phyloP scores from a whole-genome alignment of 352 stramenopile species.

The Pythium brachiatum region DNA sequence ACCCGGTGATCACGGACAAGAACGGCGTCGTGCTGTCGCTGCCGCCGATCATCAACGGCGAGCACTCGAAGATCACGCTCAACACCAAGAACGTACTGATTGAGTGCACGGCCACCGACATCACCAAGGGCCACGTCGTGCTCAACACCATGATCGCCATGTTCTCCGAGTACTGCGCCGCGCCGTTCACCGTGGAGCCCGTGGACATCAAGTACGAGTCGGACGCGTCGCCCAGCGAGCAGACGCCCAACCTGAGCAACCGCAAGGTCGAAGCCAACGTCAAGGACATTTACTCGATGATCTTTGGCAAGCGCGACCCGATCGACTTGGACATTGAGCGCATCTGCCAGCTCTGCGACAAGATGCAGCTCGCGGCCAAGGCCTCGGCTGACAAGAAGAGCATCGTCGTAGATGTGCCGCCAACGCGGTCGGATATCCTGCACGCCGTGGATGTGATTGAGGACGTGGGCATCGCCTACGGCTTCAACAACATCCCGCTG shows the following conservation, averaged over 20 bases:
- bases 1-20: constrained; percentile 97
- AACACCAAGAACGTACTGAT: constrained; percentile 99
- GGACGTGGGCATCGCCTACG: constrained; percentile 99
- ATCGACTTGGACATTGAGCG: constrained; percentile 82
- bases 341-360: constrained; percentile 94
- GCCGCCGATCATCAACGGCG: constrained; percentile 99
- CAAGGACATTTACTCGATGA: constrained; percentile 87
- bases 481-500: constrained; percentile 99
- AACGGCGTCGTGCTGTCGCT: constrained; percentile 96
- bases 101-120: constrained; percentile 99
- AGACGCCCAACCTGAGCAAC: constrained; percentile 93
- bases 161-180: constrained; percentile 98
- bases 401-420: constrained; percentile 94
- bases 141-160: constrained; percentile 99
- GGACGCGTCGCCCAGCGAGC: constrained; percentile 60
- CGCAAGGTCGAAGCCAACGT: constrained; percentile 83
- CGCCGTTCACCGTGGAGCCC: constrained; percentile 95
- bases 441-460: constrained; percentile 99
- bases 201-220: constrained; percentile 97
- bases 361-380: constrained; percentile 97
- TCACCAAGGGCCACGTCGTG: constrained; percentile 99
- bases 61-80: constrained; percentile 96
- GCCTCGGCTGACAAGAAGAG: constrained; percentile 52
- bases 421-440: constrained; percentile 97
- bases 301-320: constrained; percentile 76